Percentiles rank a stretch among this genome's conserved stretches.
Evolutionary conservation across 2,329 filamentous ascomycete species (phyloP).

Genomic region (Sporothrix curviconia): DNA sequence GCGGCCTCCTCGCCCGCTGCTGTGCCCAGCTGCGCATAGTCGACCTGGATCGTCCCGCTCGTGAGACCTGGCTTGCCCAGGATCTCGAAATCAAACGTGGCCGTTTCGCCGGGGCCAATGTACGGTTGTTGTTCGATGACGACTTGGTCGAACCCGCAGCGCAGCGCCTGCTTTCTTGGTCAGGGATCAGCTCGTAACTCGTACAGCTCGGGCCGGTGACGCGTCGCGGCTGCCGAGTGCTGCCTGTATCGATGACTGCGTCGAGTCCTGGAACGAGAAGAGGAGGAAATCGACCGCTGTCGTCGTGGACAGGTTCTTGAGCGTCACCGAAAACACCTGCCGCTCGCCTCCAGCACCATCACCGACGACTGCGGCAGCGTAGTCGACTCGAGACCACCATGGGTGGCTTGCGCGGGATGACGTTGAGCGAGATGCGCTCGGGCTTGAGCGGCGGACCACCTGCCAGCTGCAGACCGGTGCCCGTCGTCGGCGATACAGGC

Average conservation of each 20-base stretch:
- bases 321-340: slow-evolving; percentile 67
- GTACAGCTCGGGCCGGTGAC: slow-evolving; percentile 69
- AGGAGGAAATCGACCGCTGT: slow-evolving; percentile 77
- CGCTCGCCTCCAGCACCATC: slow-evolving; percentile 88
- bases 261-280: slow-evolving; percentile 86
- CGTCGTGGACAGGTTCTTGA: slow-evolving; percentile 66
- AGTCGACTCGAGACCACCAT: slow-evolving; percentile 67
- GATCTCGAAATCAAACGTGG: slow-evolving; percentile 75
- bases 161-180: slow-evolving; percentile 65
- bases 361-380: slow-evolving; percentile 77
- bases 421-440: slow-evolving; percentile 56
- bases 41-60: slow-evolving; percentile 70
- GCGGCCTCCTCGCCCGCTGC: slow-evolving; percentile 59
- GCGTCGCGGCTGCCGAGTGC: slow-evolving; percentile 72
- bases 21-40: slow-evolving; percentile 76
- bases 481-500: background rate
- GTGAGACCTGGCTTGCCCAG: slow-evolving; percentile 81
- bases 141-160: slow-evolving; percentile 30
- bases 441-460: slow-evolving; percentile 37
- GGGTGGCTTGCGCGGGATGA: slow-evolving; percentile 73
- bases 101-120: slow-evolving; percentile 61
- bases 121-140: slow-evolving; percentile 25
- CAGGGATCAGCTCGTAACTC: slow-evolving; percentile 77
- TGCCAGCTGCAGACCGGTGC: background rate
- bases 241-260: slow-evolving; percentile 67